Evolutionary conservation across 2,329 filamentous ascomycete species (phyloP).

Genomic region (Fusarium chaquense): DNA sequence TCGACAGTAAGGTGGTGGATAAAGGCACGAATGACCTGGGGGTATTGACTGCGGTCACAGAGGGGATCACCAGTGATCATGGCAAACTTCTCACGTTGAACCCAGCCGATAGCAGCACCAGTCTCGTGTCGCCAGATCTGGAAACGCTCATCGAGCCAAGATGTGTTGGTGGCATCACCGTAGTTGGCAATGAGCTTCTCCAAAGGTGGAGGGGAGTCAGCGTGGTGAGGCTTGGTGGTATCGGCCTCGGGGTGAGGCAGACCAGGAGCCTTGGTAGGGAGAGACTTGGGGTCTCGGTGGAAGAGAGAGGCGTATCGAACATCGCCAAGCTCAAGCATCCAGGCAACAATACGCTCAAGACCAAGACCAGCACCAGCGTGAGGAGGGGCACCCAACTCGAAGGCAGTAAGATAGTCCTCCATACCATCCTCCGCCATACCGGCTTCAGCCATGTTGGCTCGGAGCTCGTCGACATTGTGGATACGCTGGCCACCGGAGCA

Average conservation of each 20-base stretch:
- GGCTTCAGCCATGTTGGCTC: conserved; percentile 78
- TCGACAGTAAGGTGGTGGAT: conserved; percentile 80
- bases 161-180: conserved; percentile 92
- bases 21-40: conserved; percentile 78
- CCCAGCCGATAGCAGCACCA: conserved; percentile 87
- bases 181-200: conserved; percentile 96
- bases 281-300: conserved; percentile 87
- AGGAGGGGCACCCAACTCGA: conserved; percentile 88
- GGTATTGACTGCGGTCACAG: conserved; percentile 82
- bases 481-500: conserved; percentile 94
- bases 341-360: conserved; percentile 87
- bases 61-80: conserved; percentile 90
- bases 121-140: conserved; percentile 88
- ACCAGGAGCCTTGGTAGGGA: conserved; percentile 74
- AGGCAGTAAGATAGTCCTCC: conserved; percentile 90
- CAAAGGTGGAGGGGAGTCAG: conserved; percentile 74
- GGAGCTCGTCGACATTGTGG: conserved; percentile 80
- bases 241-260: conserved; percentile 91
- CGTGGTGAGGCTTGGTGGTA: conserved; percentile 66
- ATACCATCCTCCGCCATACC: conserved; percentile 85
- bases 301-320: conserved; percentile 90
- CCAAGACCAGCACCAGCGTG: conserved; percentile 93
- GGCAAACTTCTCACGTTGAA: conserved; percentile 79
- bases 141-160: conserved; percentile 91
- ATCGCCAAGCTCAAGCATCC: conserved; percentile 87